These are phyloP conservation scores for Massariosphaeria phaeospora DNA, from an alignment of 495 filamentous ascomycete species.

Conservation along the genomic window DNA sequence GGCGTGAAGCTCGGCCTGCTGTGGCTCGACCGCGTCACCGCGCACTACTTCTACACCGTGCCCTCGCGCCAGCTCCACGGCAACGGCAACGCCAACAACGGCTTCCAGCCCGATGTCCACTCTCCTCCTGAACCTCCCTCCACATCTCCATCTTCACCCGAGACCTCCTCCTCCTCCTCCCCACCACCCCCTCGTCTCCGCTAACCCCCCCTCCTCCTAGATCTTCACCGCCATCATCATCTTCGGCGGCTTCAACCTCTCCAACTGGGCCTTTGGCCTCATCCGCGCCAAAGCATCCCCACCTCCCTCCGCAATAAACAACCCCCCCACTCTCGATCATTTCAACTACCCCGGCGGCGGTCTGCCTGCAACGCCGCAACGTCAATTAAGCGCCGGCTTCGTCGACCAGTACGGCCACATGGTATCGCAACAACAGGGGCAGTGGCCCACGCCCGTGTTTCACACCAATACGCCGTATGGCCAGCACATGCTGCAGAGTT, in stretches of 20 bases:
- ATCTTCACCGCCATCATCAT: slow-evolving; percentile 50
- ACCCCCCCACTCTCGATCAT: slow-evolving; percentile 10
- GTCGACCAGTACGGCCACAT: slow-evolving; percentile 12
- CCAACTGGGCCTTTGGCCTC: slow-evolving; percentile 53
- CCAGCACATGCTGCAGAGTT: slow-evolving; percentile 6
- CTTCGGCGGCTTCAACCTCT: slow-evolving; percentile 51
- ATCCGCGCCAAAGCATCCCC: slow-evolving; percentile 37
- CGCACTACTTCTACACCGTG: no score
- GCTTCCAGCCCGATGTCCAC: background rate
- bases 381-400: slow-evolving; percentile 33
- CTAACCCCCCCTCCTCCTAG: slow-evolving; percentile 40
- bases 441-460: slow-evolving; percentile 3
- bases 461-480: slow-evolving; percentile 12
- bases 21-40: no score
- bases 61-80: background rate
- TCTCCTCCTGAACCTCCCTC: background rate
- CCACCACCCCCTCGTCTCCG: background rate
- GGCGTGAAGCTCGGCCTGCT: background rate
- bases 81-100: background rate
- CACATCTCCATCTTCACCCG: background rate
- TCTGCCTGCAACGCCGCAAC: slow-evolving; percentile 38
- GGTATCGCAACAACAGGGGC: no score
- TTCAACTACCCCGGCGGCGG: slow-evolving; percentile 33
- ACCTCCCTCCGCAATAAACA: slow-evolving; percentile 6
- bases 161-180: background rate